These are phyloP conservation scores for Kluyveromyces nonfermentans DNA, from an alignment of 805 yeast species.

Conservation along the genomic window DNA sequence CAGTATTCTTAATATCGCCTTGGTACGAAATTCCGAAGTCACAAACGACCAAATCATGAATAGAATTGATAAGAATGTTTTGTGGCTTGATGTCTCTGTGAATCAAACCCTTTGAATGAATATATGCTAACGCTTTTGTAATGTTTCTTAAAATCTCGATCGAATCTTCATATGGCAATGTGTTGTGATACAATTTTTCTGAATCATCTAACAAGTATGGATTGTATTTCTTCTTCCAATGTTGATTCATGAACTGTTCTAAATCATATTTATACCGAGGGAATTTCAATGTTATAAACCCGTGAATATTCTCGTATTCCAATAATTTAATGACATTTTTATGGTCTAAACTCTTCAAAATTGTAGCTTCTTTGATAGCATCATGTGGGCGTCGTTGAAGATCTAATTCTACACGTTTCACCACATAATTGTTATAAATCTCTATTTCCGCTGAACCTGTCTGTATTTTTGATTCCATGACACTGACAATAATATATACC, in stretches of 20 bases:
- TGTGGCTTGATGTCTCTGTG: slow-evolving; percentile 94
- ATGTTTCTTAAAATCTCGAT: slow-evolving; percentile 57
- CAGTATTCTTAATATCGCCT: slow-evolving; percentile 18
- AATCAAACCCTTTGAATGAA: slow-evolving; percentile 82
- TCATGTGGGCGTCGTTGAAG: slow-evolving; percentile 21
- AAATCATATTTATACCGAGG: slow-evolving; percentile 7
- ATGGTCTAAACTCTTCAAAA: slow-evolving; percentile 11
- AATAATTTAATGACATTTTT: slow-evolving; percentile 14
- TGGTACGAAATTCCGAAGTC: slow-evolving; percentile 63
- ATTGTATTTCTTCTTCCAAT: slow-evolving; percentile 7
- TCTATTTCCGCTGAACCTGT: slow-evolving; percentile 2
- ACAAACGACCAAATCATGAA: slow-evolving; percentile 38
- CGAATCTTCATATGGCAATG: slow-evolving; percentile 12
- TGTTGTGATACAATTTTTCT: slow-evolving; percentile 7
- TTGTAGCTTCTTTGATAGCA: slow-evolving; percentile 17
- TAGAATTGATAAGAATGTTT: slow-evolving; percentile 69
- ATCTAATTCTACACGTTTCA: slow-evolving; percentile 1
- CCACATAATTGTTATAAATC: not conserved
- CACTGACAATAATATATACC: not conserved
- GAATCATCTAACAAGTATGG: slow-evolving; percentile 5
- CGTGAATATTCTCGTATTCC: slow-evolving; percentile 4
- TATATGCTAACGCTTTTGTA: slow-evolving; percentile 65
- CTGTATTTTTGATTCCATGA: not conserved
- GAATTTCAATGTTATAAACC: slow-evolving; percentile 5
- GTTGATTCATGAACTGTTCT: slow-evolving; percentile 5